Evolutionary conservation across 192 early-diverging fungal species (phyloP), one percentile per base, ranked within the genome.

Genomic region (Phycomyces nitens): DNA sequence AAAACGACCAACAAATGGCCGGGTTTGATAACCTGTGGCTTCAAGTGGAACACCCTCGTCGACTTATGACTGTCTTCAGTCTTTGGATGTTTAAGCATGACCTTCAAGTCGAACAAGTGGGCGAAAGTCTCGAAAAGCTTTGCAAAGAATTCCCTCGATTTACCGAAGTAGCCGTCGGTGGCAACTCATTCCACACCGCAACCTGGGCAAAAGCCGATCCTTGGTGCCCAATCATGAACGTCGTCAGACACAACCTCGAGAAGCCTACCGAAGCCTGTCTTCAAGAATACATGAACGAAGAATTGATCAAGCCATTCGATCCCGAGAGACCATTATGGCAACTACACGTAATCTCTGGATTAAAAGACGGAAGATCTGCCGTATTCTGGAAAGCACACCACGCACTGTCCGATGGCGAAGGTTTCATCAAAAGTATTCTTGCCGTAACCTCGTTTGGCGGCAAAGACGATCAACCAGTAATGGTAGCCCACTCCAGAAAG

Each of bases 361-460:
- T 74, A 1, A 50, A 58, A n/a, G 23, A 52, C 24, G 64, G 57
- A 12, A 21, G 49, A 20, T 62, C 57, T 22, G 73, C 73, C 5
- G 62, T 65, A 20, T 70, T 70, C 44, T 64, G 66, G 73, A 75
- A 69, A 65, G 73, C 67, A 0, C 73, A 75, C 52, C 73, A 75
- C 11, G 49, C 58, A 24, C 21, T 75, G 55, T 51, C 73, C 8
- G 73, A 75, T 20, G 73, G 68, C 12, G 41, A 66, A 59, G 73
- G 73, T 1, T 66, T 60, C 38, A 60, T 71, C 14, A 56, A 41
- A 5, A 39, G 39, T 24, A 26, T 71, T 24, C 14, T 71, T 2
- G 41, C 63, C 22, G 60, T 53, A 9, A 65, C 69, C 2, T 71
- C 64, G 3, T 26, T 63, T n/a, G 40, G 44, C 24, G 39, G 23